phyloP scores from a whole-genome alignment of 257 asterid species.

The Nicotiana paniculata region DNA sequence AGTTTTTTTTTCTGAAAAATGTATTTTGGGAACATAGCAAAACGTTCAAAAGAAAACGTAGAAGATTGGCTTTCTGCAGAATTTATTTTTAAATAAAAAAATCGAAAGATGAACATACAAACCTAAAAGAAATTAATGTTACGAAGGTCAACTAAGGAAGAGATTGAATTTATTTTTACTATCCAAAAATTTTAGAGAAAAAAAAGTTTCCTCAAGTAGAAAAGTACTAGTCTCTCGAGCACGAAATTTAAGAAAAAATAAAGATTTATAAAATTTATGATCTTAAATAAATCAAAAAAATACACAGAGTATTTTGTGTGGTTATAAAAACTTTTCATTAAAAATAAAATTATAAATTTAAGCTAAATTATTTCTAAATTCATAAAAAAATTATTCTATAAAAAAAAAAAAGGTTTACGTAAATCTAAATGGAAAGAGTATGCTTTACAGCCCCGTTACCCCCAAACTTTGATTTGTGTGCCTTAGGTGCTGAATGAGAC shows the following conservation, averaged over 20 bases:
- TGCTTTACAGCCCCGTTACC: not conserved
- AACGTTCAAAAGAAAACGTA: not conserved
- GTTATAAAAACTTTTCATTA: too few species aligned
- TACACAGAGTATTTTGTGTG: too few species aligned
- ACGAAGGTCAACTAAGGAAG: not conserved
- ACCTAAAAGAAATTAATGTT: not conserved
- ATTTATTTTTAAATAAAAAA: not conserved
- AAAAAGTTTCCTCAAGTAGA: not conserved
- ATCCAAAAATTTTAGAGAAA: not conserved
- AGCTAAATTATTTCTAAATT: too few species aligned
- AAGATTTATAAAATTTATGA: too few species aligned
- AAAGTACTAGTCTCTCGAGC: too few species aligned
- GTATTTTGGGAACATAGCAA: not conserved
- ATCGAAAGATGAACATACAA: not conserved
- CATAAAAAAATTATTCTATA: too few species aligned
- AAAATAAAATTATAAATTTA: too few species aligned
- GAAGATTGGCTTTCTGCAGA: not conserved
- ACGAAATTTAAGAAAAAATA: too few species aligned
- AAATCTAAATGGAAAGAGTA: too few species aligned
- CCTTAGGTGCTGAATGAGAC: not conserved
- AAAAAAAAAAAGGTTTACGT: too few species aligned
- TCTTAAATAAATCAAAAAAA: too few species aligned
- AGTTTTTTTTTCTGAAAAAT: not conserved
- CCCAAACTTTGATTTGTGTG: not conserved
- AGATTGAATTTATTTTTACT: too few species aligned